Conservation (phyloP, 129 eudicot genomes). For the Apium graveolens region DNA sequence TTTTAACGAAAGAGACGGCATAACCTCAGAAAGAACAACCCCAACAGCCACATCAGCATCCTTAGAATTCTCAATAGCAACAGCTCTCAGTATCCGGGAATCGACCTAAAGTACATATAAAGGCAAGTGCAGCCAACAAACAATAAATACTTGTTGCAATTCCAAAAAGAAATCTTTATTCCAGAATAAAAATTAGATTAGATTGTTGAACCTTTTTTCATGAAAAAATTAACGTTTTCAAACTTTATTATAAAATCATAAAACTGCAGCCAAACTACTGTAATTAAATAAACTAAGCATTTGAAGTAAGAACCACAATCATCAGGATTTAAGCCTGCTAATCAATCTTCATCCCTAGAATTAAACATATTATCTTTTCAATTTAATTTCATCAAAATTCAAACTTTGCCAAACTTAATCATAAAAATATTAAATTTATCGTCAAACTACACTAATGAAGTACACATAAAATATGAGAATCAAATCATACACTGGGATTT, state of each 20-base stretch:
- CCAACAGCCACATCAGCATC: conserved; percentile 76
- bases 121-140: background rate
- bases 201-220: background rate
- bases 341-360: no score
- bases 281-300: background rate
- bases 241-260: background rate
- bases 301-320: background rate
- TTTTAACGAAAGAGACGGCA: conserved; percentile 34
- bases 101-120: conserved; percentile 44
- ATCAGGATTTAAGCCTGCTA: no score
- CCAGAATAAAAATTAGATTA: no score
- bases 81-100: conserved; percentile 64
- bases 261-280: background rate
- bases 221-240: background rate
- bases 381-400: background rate
- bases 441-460: background rate
- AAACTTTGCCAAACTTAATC: background rate
- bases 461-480: background rate
- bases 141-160: background rate
- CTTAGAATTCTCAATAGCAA: conserved; percentile 72
- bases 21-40: conserved; percentile 51
- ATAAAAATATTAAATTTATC: background rate
- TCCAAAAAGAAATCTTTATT: background rate
- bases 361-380: background rate
- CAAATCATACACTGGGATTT: background rate